Evolutionary conservation across 768 basidiomycete species (phyloP), one percentile per base, ranked within the genome.

Genomic region (Sporobolomyces phaffii): DNA sequence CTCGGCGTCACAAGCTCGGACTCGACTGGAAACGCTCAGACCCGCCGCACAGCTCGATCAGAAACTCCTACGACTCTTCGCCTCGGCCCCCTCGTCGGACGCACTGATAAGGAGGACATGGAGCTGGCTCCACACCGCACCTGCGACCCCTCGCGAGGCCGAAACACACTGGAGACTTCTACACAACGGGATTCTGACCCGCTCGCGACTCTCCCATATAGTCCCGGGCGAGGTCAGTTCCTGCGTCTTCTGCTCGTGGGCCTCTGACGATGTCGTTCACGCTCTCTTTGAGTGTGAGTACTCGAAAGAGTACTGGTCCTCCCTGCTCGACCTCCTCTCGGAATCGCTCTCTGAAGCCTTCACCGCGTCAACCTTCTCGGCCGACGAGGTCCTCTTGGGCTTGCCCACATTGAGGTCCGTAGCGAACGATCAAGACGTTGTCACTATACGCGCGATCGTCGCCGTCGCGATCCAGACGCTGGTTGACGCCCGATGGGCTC

Each of bases 241-340:
- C 18, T 52, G 50, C 34, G 15, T 52, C 28, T 34, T 52, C 50
- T 52, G 50, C 33, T 33, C 31, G 11, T 5, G 5, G 5, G 33
- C 50, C 18, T 34, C 50, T 22, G 50, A 52, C 20, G 20, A 33
- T 5, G 50, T 52, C 31, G 50, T 52, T 22, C 50, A 52, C 50
- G 50, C 50, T 33, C 33, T 52, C 50, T 52, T 52, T n/a, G 10
- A 22, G 29, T 52, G 50, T 52, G 33, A 22, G 18, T 52, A 52
- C 50, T 34, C 50, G 31, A 33, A 33, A 36, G 29, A 22, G 50
- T 52, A 52, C 50, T 52, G 50, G 50, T 22, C 24, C 31, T 52
- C 31, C 31, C 18, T 52, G 29, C 31, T 52, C 31, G 28, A 11
- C 50, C 50, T 33, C 50, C 31, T 52, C 50, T 22, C 29, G 7